These are phyloP conservation scores for Cucurbita maxima DNA, from an alignment of 306 rosid genomes.

Conservation along the genomic window DNA sequence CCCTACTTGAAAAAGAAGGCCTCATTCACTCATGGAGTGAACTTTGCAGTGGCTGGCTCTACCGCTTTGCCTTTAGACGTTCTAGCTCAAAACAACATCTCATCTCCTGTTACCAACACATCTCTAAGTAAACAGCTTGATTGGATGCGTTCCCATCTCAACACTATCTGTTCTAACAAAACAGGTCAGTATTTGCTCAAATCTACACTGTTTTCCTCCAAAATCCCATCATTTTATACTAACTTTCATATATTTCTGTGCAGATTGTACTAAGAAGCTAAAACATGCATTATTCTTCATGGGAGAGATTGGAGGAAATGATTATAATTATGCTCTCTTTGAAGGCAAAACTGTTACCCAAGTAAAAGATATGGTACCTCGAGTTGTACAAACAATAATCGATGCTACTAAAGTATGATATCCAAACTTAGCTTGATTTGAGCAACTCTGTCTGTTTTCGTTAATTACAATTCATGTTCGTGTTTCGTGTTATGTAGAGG, in stretches of 20 bases:
- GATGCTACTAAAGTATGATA: background rate
- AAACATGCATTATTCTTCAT: constrained; percentile 9
- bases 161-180: background rate
- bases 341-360: constrained; percentile 5
- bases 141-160: constrained; percentile 13
- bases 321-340: constrained; percentile 2
- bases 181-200: background rate
- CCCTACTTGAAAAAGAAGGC: constrained; percentile 1
- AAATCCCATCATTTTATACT: too few species aligned
- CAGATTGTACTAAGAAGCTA: constrained; percentile 8
- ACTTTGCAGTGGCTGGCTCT: constrained; percentile 14
- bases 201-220: background rate
- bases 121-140: constrained; percentile 7
- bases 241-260: background rate
- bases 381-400: constrained; percentile 5
- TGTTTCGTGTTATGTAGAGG: background rate
- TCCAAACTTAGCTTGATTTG: background rate
- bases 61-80: constrained; percentile 2
- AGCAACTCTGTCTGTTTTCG: background rate
- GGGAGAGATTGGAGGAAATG: constrained; percentile 16
- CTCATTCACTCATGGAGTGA: constrained; percentile 1
- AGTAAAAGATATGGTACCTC: constrained; percentile 1
- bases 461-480: background rate
- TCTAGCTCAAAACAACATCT: constrained; percentile 1
- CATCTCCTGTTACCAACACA: background rate